Percentiles rank a stretch among this genome's conserved stretches.
phyloP scores from a whole-genome alignment of 805 yeast species.

The Phaffomyces thermotolerans region DNA sequence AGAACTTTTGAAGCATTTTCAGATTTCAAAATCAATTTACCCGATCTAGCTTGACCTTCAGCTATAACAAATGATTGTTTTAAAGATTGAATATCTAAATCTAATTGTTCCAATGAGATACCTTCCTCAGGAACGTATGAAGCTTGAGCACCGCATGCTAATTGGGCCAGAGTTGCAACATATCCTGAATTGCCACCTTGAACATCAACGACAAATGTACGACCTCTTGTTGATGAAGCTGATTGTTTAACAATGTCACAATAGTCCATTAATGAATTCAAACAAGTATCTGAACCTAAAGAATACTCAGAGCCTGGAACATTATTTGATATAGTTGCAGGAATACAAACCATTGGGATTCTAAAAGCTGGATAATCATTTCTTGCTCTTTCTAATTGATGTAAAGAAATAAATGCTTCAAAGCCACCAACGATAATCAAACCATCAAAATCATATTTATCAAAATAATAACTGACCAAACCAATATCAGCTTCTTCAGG shows the following conservation, averaged over 20 bases:
- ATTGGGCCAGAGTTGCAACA: constrained; percentile 61
- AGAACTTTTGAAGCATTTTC: constrained; percentile 68
- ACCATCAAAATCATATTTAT: constrained; percentile 63
- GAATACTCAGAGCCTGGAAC: constrained; percentile 82
- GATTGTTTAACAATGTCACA: constrained; percentile 77
- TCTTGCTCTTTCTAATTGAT: constrained; percentile 57
- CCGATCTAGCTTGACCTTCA: constrained; percentile 58
- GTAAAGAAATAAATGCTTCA: constrained; percentile 68
- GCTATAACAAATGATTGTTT: constrained; percentile 53
- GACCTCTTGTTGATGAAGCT: constrained; percentile 70
- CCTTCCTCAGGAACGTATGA: constrained; percentile 74
- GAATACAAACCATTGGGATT: constrained; percentile 72
- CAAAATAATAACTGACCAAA: constrained; percentile 62
- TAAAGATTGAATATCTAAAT: constrained; percentile 57
- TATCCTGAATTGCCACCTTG: constrained; percentile 85
- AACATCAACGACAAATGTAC: constrained; percentile 75
- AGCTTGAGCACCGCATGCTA: constrained; percentile 67
- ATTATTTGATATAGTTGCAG: constrained; percentile 74
- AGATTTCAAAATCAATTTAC: constrained; percentile 61
- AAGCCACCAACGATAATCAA: constrained; percentile 74
- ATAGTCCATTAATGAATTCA: constrained; percentile 61
- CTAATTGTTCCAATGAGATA: constrained; percentile 50
- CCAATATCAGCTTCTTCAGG: constrained; percentile 65
- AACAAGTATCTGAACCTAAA: constrained; percentile 68
- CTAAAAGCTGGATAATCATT: constrained; percentile 59